Conservation (phyloP, 352 stramenopile genomes). For the Saprolegnia parasitica region DNA sequence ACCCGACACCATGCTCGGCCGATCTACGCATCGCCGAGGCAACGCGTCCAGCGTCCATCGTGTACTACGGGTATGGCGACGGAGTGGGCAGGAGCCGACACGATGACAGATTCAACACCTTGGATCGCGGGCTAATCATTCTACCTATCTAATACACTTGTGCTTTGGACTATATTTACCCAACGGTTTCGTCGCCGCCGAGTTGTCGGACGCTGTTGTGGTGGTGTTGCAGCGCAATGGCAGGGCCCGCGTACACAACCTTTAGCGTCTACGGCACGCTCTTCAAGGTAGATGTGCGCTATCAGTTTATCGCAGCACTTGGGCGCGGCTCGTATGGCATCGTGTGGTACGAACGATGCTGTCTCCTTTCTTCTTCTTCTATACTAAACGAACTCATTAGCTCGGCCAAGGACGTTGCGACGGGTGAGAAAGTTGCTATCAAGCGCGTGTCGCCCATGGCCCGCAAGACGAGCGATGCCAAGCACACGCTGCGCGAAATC, state of each 20-base stretch:
- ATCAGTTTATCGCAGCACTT: constrained; percentile 82
- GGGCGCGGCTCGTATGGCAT: constrained; percentile 90
- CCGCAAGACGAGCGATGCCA: constrained; percentile 70
- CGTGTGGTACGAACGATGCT: constrained; percentile 61
- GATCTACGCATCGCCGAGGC: too few species aligned
- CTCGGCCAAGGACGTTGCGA: constrained; percentile 68
- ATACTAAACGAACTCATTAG: constrained; percentile 31
- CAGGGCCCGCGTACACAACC: constrained; percentile 6
- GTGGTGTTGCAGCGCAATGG: neutral
- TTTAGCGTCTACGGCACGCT: constrained; percentile 80
- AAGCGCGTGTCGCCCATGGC: constrained; percentile 89
- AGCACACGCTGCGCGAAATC: constrained; percentile 86
- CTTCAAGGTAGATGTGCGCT: constrained; percentile 79
- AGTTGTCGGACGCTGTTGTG: neutral
- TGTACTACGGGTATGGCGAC: too few species aligned
- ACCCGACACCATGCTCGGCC: too few species aligned
- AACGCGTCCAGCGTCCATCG: too few species aligned
- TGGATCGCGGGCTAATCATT: too few species aligned
- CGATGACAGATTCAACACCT: too few species aligned
- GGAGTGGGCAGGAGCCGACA: too few species aligned
- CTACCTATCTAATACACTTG: too few species aligned
- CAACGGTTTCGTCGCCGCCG: neutral
- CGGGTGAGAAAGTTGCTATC: constrained; percentile 80
- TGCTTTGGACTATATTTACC: too few species aligned
- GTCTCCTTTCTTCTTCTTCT: too few species aligned